Evolutionary conservation across 2,329 filamentous ascomycete species (phyloP), one percentile per base, ranked within the genome.

Genomic region (Rugonectria rugulosa): DNA sequence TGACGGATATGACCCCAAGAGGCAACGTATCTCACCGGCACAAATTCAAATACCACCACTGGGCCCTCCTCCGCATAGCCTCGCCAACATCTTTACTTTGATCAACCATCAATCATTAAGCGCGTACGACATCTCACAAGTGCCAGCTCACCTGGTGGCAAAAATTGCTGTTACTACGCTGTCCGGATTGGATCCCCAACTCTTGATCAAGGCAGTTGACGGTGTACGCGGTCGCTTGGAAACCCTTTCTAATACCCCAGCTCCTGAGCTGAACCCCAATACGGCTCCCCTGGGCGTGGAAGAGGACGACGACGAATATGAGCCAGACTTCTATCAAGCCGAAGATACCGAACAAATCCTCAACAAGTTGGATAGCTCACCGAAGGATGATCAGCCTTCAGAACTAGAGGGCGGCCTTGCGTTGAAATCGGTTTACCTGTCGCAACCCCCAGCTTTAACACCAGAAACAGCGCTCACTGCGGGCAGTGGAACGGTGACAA

Each of bases 231-330:
- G 75, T 44, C 80, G 86, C 48, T 72, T 82, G 20, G 69, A 74
- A 3, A 68, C 76, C 9, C 72, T 85, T 29, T 76, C 78, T 24
- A 77, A 73, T 26, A 73, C 76, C 5, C 77, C 77, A n/a, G 67
- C 74, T n/a, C 73, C 77, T 1, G 75, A 73, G 6, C 59, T 85
- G 23, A 84, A 85, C 58, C 78, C 85, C 7, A 82, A 85, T 49
- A 88, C 85, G 2, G 79, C 83, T 12, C 83, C 83, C 1, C 72
- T 88, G 2, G 85, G 83, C 21, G 87, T 90, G 4, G 87, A 89
- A 6, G 92, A 96, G 36, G 93, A 97, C 17, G 92, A 96, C 38
- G 77, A 79, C 55, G 91, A 97, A 65, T 97, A 97, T 68, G 94
- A 97, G 67, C 93, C 94, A 0, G 90, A 96, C 68, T 92, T 92